A percentile compares a stretch with the other conserved stretches of the same genome.
phyloP scores from a whole-genome alignment of 139 green algal genomes.

The Yamagishiella unicocca region DNA sequence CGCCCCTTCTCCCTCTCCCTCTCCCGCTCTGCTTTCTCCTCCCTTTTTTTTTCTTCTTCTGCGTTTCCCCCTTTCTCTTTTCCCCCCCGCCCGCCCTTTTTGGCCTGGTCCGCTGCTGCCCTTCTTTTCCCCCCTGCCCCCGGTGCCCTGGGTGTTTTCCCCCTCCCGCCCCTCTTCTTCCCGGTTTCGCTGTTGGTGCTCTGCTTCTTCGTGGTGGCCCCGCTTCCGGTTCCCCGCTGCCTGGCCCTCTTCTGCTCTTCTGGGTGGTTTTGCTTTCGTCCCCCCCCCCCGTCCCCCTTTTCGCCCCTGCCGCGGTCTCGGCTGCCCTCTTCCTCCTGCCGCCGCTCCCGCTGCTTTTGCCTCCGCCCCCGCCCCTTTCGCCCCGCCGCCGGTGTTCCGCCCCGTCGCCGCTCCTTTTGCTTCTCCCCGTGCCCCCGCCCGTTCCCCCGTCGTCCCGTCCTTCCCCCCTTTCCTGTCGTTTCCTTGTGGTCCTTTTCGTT shows the following conservation, averaged over 20 bases:
- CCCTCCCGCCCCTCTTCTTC: neutral
- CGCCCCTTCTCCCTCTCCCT: neutral
- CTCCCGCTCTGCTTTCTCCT: neutral
- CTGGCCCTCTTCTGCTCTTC: neutral
- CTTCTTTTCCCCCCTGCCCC: neutral
- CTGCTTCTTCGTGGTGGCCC: neutral
- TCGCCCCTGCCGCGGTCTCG: neutral
- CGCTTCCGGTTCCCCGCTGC: neutral
- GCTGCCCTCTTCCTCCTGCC: neutral
- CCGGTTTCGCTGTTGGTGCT: conserved; percentile 4
- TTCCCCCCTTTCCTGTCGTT: neutral
- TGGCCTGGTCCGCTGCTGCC: neutral
- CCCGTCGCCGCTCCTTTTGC: neutral
- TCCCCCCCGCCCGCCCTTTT: neutral
- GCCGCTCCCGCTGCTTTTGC: neutral
- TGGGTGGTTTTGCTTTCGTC: conserved; percentile 3
- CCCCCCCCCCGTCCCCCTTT: neutral
- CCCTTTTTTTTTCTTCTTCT: neutral
- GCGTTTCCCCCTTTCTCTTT: neutral
- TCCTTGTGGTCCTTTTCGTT: neutral
- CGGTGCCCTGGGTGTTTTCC: neutral
- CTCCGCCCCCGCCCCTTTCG: neutral
- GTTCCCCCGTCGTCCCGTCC: neutral
- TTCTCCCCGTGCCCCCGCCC: neutral
- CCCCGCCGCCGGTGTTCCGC: neutral